These are phyloP conservation scores for Tephrocybe sp. DNA, from an alignment of 768 basidiomycete species.

Conservation along the genomic window DNA sequence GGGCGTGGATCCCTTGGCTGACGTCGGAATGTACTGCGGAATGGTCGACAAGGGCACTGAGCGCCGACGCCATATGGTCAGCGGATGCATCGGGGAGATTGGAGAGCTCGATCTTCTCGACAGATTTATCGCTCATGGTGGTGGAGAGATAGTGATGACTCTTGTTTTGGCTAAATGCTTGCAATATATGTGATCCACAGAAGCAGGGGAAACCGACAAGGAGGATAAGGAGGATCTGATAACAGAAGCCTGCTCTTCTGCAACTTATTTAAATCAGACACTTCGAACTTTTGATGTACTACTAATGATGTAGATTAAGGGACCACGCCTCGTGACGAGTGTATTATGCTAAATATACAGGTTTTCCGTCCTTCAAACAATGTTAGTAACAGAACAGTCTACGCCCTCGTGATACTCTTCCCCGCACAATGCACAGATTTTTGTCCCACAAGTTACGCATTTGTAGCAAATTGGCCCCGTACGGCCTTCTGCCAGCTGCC, in stretches of 20 bases:
- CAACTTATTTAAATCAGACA: too few species aligned
- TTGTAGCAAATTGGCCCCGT: conserved; percentile 2
- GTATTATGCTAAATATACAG: background rate
- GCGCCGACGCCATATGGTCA: conserved; percentile 30
- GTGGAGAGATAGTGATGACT: background rate
- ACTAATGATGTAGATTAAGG: background rate
- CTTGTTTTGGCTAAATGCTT: conserved; percentile 11
- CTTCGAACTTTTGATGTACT: too few species aligned
- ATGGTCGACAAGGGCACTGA: conserved; percentile 35
- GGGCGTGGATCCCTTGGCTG: conserved; percentile 31
- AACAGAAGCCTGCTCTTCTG: background rate
- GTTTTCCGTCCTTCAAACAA: background rate
- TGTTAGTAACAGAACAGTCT: conserved; percentile 23
- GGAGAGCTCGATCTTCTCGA: conserved; percentile 30
- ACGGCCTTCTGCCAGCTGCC: conserved; percentile 15
- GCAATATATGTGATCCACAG: conserved; percentile 1
- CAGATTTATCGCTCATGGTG: background rate
- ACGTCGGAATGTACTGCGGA: conserved; percentile 30
- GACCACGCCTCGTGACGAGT: background rate
- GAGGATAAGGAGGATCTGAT: background rate
- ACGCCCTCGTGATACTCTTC: conserved; percentile 41
- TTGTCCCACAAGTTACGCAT: conserved; percentile 35
- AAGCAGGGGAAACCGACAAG: background rate
- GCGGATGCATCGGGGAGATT: conserved; percentile 35
- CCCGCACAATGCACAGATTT: conserved; percentile 40